Conservation (phyloP, 106 monocot genomes). For the Apostasia ramifera region DNA sequence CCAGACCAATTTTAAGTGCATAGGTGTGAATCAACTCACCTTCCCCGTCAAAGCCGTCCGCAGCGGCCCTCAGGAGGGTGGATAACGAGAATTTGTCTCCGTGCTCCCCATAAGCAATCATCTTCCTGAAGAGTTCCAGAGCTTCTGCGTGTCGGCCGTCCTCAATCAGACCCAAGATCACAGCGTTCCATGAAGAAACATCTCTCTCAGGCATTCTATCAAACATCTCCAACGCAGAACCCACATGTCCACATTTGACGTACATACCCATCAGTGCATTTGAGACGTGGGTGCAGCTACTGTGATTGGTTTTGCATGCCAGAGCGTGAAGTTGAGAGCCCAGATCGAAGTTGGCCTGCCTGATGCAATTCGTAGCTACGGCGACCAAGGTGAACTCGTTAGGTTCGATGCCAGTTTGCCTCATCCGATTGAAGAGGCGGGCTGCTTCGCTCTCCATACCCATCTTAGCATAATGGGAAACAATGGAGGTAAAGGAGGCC, state of each 20-base stretch:
- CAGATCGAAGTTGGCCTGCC: slow-evolving; percentile 18
- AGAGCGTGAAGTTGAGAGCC: slow-evolving; percentile 58
- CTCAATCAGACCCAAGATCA: slow-evolving; percentile 55
- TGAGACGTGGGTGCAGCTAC: slow-evolving; percentile 28
- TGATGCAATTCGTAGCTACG: slow-evolving; percentile 47
- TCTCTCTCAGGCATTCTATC: slow-evolving; percentile 47
- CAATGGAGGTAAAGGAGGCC: slow-evolving; percentile 45
- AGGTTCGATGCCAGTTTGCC: slow-evolving; percentile 17
- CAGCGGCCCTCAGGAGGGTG: slow-evolving; percentile 44
- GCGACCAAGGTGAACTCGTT: slow-evolving; percentile 64
- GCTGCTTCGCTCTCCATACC: slow-evolving; percentile 13
- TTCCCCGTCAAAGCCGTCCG: slow-evolving; percentile 13
- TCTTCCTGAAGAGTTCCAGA: slow-evolving; percentile 45
- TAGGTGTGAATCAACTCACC: slow-evolving; percentile 60
- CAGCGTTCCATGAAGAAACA: slow-evolving; percentile 80
- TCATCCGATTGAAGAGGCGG: slow-evolving; percentile 53
- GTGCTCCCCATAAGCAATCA: slow-evolving; percentile 35
- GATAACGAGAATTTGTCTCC: slow-evolving; percentile 71
- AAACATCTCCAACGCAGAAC: slow-evolving; percentile 36
- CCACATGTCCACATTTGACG: slow-evolving; percentile 19
- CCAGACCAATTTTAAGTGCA: slow-evolving; percentile 73
- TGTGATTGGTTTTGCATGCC: slow-evolving; percentile 26
- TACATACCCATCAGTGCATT: slow-evolving; percentile 72
- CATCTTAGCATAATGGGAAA: slow-evolving; percentile 56
- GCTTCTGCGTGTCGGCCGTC: slow-evolving; percentile 39